phyloP scores from a whole-genome alignment of 306 rosid species.

The Sophora flavescens region DNA sequence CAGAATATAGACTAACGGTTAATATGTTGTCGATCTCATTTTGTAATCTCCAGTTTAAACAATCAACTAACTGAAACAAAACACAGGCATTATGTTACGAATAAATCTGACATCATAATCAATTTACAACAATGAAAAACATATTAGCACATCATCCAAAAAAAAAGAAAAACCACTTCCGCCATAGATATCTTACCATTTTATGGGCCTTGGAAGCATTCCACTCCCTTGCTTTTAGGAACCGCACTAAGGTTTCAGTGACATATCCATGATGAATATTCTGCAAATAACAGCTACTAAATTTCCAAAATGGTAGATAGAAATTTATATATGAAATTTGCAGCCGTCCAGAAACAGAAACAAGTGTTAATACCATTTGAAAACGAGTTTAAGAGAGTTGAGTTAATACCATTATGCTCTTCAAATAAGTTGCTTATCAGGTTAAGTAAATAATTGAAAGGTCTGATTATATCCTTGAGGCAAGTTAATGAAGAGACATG shows the following conservation, averaged over 20 bases:
- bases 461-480: slow-evolving; percentile 10
- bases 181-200: slow-evolving; percentile 64
- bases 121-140: not conserved
- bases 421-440: not conserved
- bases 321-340: slow-evolving; percentile 29
- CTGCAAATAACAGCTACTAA: slow-evolving; percentile 53
- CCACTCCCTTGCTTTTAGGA: slow-evolving; percentile 94
- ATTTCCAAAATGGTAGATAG: slow-evolving; percentile 19
- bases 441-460: not conserved
- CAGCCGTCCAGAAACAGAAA: slow-evolving; percentile 8
- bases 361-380: slow-evolving; percentile 8
- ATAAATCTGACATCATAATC: slow-evolving; percentile 36
- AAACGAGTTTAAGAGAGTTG: not conserved
- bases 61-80: slow-evolving; percentile 76
- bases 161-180: slow-evolving; percentile 25
- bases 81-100: slow-evolving; percentile 32
- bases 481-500: slow-evolving; percentile 9
- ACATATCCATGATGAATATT: slow-evolving; percentile 86
- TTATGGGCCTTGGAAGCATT: slow-evolving; percentile 82
- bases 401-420: not conserved
- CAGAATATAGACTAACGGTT: slow-evolving; percentile 61
- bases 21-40: slow-evolving; percentile 88
- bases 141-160: slow-evolving; percentile 32
- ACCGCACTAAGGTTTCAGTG: slow-evolving; percentile 73
- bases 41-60: slow-evolving; percentile 90